Evolutionary conservation across 2,329 filamentous ascomycete species (phyloP), one percentile per base, ranked within the genome.

Genomic region (Tolypocladium inflatum): DNA sequence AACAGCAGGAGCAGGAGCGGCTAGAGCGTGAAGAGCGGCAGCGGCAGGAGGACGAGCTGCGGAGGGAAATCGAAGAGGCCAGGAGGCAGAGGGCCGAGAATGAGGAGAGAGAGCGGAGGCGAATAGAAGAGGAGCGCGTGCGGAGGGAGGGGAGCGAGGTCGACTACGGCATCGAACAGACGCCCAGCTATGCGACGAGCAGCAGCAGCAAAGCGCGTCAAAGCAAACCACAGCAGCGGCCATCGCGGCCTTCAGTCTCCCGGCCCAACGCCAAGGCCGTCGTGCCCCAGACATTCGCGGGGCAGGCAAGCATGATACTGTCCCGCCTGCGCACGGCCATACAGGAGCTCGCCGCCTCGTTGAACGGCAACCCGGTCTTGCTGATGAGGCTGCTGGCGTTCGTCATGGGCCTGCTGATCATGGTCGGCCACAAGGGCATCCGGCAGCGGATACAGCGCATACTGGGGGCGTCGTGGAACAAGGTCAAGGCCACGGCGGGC

Each of bases 401-500:
- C 68, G 71, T 97, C 30, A 74, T 92, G 42, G 89, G 90, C 2
- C 80, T 99, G 60, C 68, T 95, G 37, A 73, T 93, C 62, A 83
- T 94, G 62, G 77, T 97, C 60, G 88, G 89, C 59, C 82, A 89
- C 65, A 81, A 83, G 66, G 87, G 88, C 67, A 77, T 96, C 17
- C 83, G 92, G 45, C 86, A 95, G 63, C 82, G 88, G 63, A 72
- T 97, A 41, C 81, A 85, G 69, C 80, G 86, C 57, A 77, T 91
- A 42, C 68, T 95, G 50, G 82, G 81, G 43, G 78, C 81, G 35
- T 85, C 85, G 11, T 96, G 91, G 91, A 82, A 83, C 57, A 97
- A 96, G 75, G 76, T 96, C 45, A 85, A 83, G 70, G 81, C 85
- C 52, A 97, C 94, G 0, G 87, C 93, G 5, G 92, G 92, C 2